Percentiles rank a stretch among this genome's conserved stretches.
phyloP scores from a whole-genome alignment of 257 asterid species.

The Oldenlandia corymbosa region DNA sequence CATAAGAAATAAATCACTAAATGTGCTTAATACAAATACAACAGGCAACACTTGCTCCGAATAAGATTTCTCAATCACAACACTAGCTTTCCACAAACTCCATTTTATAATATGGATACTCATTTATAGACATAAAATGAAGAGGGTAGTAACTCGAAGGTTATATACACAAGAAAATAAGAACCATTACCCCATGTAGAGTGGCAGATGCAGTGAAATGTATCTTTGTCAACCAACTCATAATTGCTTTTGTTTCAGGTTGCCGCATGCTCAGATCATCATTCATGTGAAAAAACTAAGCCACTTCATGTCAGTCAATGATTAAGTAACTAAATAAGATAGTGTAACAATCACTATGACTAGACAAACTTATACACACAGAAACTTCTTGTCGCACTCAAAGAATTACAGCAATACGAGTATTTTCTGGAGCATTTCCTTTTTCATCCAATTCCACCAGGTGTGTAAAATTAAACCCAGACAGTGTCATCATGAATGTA shows the following conservation, averaged over 20 bases:
- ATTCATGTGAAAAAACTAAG: slow-evolving; percentile 89
- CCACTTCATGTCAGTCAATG: slow-evolving; percentile 56
- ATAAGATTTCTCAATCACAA: background rate
- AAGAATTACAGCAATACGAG: background rate
- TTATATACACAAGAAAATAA: slow-evolving; percentile 1
- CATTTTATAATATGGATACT: background rate
- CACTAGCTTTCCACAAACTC: background rate
- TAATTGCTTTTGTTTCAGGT: slow-evolving; percentile 95
- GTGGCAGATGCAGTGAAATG: slow-evolving; percentile 90
- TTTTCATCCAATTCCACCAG: background rate
- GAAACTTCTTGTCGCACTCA: too few relatives aligned
- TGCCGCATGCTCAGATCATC: slow-evolving; percentile 71
- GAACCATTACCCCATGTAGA: slow-evolving; percentile 80
- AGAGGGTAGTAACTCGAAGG: background rate
- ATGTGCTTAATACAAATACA: background rate
- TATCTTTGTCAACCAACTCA: slow-evolving; percentile 69
- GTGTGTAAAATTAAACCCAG: background rate
- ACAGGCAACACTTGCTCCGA: background rate
- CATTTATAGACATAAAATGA: background rate
- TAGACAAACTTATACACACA: background rate
- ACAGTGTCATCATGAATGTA: background rate
- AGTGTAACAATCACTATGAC: background rate
- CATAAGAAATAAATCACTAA: background rate
- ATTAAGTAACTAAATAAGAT: slow-evolving; percentile 20
- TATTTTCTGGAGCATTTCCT: background rate